A percentile compares a stretch with the other conserved stretches of the same genome.
These are phyloP conservation scores for Leccinellum albellum DNA, from an alignment of 768 basidiomycete genomes.

Conservation along the genomic window DNA sequence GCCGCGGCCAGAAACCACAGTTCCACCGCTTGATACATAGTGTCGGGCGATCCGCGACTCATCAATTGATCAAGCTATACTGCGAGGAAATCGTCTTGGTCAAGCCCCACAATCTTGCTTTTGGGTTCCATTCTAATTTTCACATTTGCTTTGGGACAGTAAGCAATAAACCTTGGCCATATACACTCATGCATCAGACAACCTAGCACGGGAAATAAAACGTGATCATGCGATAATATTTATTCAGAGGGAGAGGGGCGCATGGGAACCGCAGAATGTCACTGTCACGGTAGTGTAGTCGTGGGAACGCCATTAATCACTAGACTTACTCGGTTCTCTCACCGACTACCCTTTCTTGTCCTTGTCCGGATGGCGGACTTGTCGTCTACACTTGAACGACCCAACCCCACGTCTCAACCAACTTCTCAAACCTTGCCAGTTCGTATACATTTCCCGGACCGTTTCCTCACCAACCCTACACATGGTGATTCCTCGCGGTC, in stretches of 20 bases:
- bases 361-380: constrained; percentile 30
- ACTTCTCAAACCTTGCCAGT: constrained; percentile 13
- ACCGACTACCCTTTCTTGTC: neutral
- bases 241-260: no score
- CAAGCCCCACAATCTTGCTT: constrained; percentile 68
- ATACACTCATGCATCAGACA: no score
- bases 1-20: constrained; percentile 3
- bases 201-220: neutral
- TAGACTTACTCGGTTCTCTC: neutral
- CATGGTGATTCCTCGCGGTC: constrained; percentile 31
- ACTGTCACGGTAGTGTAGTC: no score
- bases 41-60: no score
- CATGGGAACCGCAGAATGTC: no score
- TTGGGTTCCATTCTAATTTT: constrained; percentile 86
- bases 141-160: constrained; percentile 80
- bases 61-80: constrained; percentile 56
- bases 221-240: neutral
- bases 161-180: no score
- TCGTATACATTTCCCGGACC: constrained; percentile 35
- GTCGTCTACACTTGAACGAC: constrained; percentile 14
- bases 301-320: constrained; percentile 15
- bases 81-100: constrained; percentile 54
- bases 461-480: constrained; percentile 24
- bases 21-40: constrained; percentile 14
- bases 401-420: constrained; percentile 14